A percentile compares a stretch with the other conserved stretches of the same genome.
These are phyloP conservation scores for Hyphopichia buzzinii DNA, from an alignment of 1,139 yeast species.

Conservation along the genomic window DNA sequence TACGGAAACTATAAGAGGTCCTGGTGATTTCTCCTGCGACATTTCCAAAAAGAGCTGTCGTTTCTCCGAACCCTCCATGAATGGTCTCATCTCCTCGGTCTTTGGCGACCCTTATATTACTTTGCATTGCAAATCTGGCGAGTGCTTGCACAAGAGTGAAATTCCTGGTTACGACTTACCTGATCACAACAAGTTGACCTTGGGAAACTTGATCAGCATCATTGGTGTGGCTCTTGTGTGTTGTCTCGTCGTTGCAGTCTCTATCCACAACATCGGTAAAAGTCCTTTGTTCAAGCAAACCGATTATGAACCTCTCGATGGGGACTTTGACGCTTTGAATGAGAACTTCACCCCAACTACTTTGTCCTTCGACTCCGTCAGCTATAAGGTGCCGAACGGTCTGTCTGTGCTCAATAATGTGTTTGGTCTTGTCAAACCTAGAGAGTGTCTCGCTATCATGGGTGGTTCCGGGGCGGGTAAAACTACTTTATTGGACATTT, in stretches of 20 bases:
- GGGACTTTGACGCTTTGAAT: slow-evolving; percentile 42
- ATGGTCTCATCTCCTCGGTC: slow-evolving; percentile 80
- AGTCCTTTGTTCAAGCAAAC: slow-evolving; percentile 58
- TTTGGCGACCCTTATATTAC: slow-evolving; percentile 92
- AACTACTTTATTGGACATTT: slow-evolving; percentile 84
- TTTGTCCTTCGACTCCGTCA: slow-evolving; percentile 69
- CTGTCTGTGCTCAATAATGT: slow-evolving; percentile 54
- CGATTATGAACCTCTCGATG: slow-evolving; percentile 25
- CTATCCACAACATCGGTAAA: slow-evolving; percentile 53
- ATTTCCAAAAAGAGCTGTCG: slow-evolving; percentile 57
- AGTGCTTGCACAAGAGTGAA: slow-evolving; percentile 88
- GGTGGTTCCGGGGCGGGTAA: slow-evolving; percentile 99
- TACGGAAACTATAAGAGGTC: slow-evolving; percentile 86
- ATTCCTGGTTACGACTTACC: slow-evolving; percentile 87
- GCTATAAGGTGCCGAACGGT: slow-evolving; percentile 58
- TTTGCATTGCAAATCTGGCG: slow-evolving; percentile 77
- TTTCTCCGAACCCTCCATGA: slow-evolving; percentile 95
- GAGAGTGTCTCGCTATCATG: slow-evolving; percentile 92
- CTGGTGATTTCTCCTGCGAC: slow-evolving; percentile 89
- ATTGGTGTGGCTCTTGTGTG: slow-evolving; percentile 47
- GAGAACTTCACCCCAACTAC: slow-evolving; percentile 71
- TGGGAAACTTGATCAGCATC: slow-evolving; percentile 50
- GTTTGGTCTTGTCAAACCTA: slow-evolving; percentile 77
- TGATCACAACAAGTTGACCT: slow-evolving; percentile 48
- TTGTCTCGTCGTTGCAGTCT: slow-evolving; percentile 34